These are phyloP conservation scores for Sarocladium strictum DNA, from an alignment of 2,329 filamentous ascomycete genomes.

Conservation along the genomic window DNA sequence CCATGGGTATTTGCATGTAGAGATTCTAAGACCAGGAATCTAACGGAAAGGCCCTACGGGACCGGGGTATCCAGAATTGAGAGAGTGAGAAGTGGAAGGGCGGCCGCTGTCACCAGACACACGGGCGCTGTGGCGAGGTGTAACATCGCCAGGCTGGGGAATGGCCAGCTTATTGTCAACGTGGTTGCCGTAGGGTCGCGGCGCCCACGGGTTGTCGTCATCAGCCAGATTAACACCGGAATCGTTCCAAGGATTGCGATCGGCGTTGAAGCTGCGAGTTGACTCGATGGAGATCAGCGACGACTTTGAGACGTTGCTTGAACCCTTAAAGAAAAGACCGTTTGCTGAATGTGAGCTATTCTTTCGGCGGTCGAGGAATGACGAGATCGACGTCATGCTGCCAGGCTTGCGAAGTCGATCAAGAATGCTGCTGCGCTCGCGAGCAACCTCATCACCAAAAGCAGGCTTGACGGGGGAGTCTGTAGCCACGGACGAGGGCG, in stretches of 20 bases:
- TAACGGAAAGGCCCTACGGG: conserved; percentile 88
- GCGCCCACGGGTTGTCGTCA: conserved; percentile 67
- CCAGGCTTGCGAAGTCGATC: conserved; percentile 91
- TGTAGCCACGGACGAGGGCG: conserved; percentile 65
- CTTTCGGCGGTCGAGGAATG: conserved; percentile 93
- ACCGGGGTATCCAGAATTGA: conserved; percentile 91
- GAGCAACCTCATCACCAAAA: conserved; percentile 74
- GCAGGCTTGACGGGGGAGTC: conserved; percentile 84
- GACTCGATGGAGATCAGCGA: conserved; percentile 95
- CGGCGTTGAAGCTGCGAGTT: conserved; percentile 80
- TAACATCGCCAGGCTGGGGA: conserved; percentile 71
- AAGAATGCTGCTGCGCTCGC: conserved; percentile 78
- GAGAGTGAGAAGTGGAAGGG: conserved; percentile 91
- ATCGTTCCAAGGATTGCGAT: conserved; percentile 97
- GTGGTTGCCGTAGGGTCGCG: conserved; percentile 59
- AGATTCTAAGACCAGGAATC: conserved; percentile 44
- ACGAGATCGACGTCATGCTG: conserved; percentile 89
- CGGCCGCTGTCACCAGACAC: conserved; percentile 87
- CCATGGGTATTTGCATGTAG: conserved; percentile 53
- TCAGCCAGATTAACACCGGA: conserved; percentile 91
- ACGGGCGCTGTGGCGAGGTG: conserved; percentile 76
- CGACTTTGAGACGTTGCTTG: conserved; percentile 84
- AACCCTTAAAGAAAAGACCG: conserved; percentile 85
- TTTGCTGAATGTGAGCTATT: conserved; percentile 83
- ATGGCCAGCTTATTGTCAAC: conserved; percentile 57